Base-by-base conservation (phyloP, 225 moss, liverwort and hornwort genomes). In the Lunularia cruciata region DNA sequence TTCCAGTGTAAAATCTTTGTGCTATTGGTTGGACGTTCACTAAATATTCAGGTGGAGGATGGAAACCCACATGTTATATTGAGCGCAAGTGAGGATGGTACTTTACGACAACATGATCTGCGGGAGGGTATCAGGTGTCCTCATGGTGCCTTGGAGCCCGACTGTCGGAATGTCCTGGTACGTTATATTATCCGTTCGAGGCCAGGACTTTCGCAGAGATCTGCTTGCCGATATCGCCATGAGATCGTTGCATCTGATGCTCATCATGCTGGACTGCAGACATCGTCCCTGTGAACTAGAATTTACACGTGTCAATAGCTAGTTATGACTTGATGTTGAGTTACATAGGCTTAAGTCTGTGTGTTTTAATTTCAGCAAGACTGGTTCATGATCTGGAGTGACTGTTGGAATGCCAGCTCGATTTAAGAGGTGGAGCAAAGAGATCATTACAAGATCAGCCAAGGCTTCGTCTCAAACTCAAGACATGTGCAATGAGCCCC, bases 51-150 rank as follows among this genome's bases (percentile, higher is more conserved):
- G 98, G 93, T 98, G 67, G 98, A 98, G 79, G 91, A 93, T 31
- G 98, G 98, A 58, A 98, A 98, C 77, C 93, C 98, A 68, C 93
- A 98, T 79, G 79, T 98, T 73, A 85, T 98, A 28, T 98, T 93
- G 98, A 98, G 98, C 67, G 98, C 98, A 64, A 98, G 98, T 68
- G 98, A 98, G 72, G 98, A 98, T 79, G 98, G 93, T 61, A 98
- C 98, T 43, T 71, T 98, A 49, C 77, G 98, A 51, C 98, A 98
- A 73, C 98, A 98, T 86, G 98, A 98, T 79, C 82, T 98, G 40
- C 82, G 98, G 65, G 91, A 93, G 81, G 83, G 86, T 58, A 73
- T 93, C 69, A 70, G 85, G 57, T 98, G 98, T 75, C 60, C 88
- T 47, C 76, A 85, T 73, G 87, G 75, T 54, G 83, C 88, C 43